Conservation (phyloP, 1,284 basidiomycete genomes). For the Ceratobasidium sp. region DNA sequence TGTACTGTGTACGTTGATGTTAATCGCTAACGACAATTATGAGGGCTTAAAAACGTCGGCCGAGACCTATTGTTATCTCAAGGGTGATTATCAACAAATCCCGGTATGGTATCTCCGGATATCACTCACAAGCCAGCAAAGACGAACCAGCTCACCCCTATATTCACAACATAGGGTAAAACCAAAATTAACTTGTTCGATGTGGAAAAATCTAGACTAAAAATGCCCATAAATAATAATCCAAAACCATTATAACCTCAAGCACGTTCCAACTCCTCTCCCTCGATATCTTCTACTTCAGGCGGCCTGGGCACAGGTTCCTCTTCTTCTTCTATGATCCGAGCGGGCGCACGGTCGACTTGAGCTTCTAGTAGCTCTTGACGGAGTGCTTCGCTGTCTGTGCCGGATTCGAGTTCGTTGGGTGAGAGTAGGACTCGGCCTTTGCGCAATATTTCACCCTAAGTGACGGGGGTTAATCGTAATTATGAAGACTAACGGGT, state of each 20-base stretch:
- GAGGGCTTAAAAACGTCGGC: too few relatives aligned
- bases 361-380: conserved; percentile 44
- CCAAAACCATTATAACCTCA: background rate
- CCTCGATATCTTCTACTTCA: background rate
- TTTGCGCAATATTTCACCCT: conserved; percentile 43
- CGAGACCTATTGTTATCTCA: too few relatives aligned
- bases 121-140: too few relatives aligned
- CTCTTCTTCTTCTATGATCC: conserved; percentile 30
- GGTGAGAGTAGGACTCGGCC: conserved; percentile 36
- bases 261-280: conserved; percentile 3
- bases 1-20: too few relatives aligned
- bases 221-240: background rate
- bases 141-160: too few relatives aligned
- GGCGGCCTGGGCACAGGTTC: conserved; percentile 6
- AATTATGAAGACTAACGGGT: background rate
- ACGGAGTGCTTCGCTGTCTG: conserved; percentile 39
- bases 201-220: background rate
- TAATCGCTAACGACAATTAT: too few relatives aligned
- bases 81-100: too few relatives aligned
- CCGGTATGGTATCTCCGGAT: too few relatives aligned
- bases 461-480: background rate
- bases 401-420: conserved; percentile 40
- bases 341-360: conserved; percentile 41
- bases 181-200: too few relatives aligned
- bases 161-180: too few relatives aligned